Conservation (phyloP, 768 basidiomycete species). For the Chalciporus chontae region DNA sequence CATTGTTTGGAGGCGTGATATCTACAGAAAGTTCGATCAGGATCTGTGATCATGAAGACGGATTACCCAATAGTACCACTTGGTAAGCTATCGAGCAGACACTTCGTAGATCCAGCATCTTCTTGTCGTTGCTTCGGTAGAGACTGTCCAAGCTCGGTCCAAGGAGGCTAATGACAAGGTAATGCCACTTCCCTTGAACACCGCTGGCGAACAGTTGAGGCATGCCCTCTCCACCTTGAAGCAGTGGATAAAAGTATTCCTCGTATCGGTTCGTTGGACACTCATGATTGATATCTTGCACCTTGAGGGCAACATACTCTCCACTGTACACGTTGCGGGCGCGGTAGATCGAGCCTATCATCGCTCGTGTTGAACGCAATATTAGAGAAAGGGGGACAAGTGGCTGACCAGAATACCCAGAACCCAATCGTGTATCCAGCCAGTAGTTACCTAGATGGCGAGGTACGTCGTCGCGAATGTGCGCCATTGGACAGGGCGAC, state of each 20-base stretch:
- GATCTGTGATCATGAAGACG: not conserved
- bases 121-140: constrained; percentile 52
- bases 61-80: constrained; percentile 46
- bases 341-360: constrained; percentile 66
- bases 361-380: constrained; percentile 1
- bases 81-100: constrained; percentile 76
- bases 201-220: constrained; percentile 67
- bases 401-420: constrained; percentile 66
- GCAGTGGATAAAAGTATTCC: constrained; percentile 59
- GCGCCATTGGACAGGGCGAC: constrained; percentile 10
- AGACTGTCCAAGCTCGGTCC: constrained; percentile 67
- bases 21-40: constrained; percentile 39
- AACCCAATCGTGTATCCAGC: constrained; percentile 57
- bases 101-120: constrained; percentile 63
- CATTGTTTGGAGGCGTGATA: constrained; percentile 71
- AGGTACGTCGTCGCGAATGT: constrained; percentile 23
- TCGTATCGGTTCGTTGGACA: constrained; percentile 78
- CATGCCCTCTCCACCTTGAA: constrained; percentile 74
- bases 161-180: constrained; percentile 73
- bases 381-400: not conserved
- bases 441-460: constrained; percentile 55
- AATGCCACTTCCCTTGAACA: constrained; percentile 58
- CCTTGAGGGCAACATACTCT: constrained; percentile 67
- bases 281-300: constrained; percentile 65
- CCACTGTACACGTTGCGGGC: constrained; percentile 55